Evolutionary conservation across 2,329 filamentous ascomycete species (phyloP).

Genomic region (Xylaria polymorpha): DNA sequence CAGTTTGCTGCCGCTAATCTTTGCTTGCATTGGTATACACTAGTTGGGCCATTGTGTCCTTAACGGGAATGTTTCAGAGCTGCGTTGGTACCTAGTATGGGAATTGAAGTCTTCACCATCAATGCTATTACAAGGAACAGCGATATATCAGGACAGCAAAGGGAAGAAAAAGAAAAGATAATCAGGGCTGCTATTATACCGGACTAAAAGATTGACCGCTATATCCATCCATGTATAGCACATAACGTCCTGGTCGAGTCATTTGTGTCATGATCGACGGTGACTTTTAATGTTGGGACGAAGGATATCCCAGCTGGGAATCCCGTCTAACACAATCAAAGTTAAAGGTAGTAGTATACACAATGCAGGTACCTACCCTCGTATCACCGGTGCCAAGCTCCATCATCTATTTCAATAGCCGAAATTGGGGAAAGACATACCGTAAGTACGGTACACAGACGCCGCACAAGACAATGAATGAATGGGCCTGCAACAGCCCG

Average conservation of each 20-base stretch:
- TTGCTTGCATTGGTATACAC: not conserved
- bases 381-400: not conserved
- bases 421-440: not conserved
- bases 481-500: not conserved
- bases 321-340: not conserved
- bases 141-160: not conserved
- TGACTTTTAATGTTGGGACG: not conserved
- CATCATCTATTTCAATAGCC: not conserved
- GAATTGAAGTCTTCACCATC: too few species aligned
- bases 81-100: too few species aligned
- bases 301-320: conserved; percentile 12
- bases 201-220: not conserved
- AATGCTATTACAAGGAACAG: too few species aligned
- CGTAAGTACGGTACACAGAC: not conserved
- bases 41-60: too few species aligned
- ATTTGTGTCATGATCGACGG: not conserved
- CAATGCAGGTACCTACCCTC: not conserved
- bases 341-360: not conserved
- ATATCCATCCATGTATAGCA: not conserved
- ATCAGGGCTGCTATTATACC: not conserved
- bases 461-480: too few species aligned
- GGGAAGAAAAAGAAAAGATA: not conserved
- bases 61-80: too few species aligned
- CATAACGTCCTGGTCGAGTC: not conserved
- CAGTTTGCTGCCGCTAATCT: not conserved